Base-by-base conservation (phyloP, 75 land plant species). In the Pseudotsuga menziesii region DNA sequence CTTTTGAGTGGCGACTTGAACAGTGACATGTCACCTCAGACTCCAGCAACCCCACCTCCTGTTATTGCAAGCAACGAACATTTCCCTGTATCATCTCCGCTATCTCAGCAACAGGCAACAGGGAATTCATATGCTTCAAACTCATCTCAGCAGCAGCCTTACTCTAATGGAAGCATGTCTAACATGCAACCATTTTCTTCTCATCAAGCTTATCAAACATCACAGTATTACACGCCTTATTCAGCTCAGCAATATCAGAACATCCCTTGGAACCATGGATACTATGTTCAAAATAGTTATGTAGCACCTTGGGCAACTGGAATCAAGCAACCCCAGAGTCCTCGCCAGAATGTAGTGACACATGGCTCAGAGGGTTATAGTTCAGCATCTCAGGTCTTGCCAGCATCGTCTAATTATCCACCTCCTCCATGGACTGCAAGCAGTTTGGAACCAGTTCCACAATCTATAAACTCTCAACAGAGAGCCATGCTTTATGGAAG, bases 251-350 rank as follows among this genome's bases (percentile, higher is more conserved):
- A 69, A 20, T 54, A 48, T 74, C 75, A 54, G 35, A 52, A 74
- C 75, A 58, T 58, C 56, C 58, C 77, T 64, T 79, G 61, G 73
- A 82, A 74, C 70, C 85, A 61, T 72, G 80, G 74, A 6, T 79
- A 83, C 55, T 63, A 61, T 13, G 57, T 84, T 1, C 81, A 67
- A 41, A 78, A 75, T 71, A 88, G 75, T 55, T 90, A 90, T 81
- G 86, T 84, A 66, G 92, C 70, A 17, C 92, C 92, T 6, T 90
- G 92, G 92, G 88, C 92, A 35, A 82, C 81, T 35, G 74, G 86
- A 48, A 59, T 54, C 58, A 78, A 29, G 20, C 74, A 78, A 70
- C 39, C 74, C 11, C 77, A 77, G 11, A 5, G 25, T 52, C 83
- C 64, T 59, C 79, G 36, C 29, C 58, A 15, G 23, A 26, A 76